These are phyloP conservation scores for Neoboletus brunneissimus DNA, from an alignment of 768 basidiomycete species.

Conservation along the genomic window DNA sequence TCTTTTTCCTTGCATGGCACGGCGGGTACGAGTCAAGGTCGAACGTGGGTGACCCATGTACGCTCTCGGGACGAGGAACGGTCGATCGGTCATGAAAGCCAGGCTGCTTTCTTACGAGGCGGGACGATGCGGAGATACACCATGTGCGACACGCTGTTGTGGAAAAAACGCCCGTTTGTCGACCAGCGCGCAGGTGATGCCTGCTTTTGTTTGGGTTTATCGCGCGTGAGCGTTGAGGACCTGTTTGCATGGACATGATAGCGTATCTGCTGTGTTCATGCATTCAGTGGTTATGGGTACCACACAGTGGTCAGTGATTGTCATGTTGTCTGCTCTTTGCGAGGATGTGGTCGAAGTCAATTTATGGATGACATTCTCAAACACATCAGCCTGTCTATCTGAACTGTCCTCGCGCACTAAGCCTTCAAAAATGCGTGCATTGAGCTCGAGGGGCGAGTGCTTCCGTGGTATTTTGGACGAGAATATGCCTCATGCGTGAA, in stretches of 20 bases:
- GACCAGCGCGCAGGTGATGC: neutral
- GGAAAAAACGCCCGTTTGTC: neutral
- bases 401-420: no score
- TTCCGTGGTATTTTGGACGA: no score
- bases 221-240: neutral
- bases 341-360: neutral
- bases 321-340: neutral
- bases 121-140: neutral
- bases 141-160: neutral
- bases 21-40: neutral
- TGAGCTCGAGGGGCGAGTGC: no score
- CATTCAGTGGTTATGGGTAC: neutral
- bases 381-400: no score
- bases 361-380: neutral
- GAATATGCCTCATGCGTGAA: no score
- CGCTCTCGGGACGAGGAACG: neutral
- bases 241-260: neutral
- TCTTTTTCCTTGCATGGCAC: neutral
- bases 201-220: neutral
- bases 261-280: neutral
- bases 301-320: neutral
- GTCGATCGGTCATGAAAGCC: neutral
- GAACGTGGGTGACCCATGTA: neutral
- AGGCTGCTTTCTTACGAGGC: neutral
- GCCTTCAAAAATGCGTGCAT: no score